Conservation (phyloP, 352 stramenopile genomes). For the Globisporangium barbulae region DNA sequence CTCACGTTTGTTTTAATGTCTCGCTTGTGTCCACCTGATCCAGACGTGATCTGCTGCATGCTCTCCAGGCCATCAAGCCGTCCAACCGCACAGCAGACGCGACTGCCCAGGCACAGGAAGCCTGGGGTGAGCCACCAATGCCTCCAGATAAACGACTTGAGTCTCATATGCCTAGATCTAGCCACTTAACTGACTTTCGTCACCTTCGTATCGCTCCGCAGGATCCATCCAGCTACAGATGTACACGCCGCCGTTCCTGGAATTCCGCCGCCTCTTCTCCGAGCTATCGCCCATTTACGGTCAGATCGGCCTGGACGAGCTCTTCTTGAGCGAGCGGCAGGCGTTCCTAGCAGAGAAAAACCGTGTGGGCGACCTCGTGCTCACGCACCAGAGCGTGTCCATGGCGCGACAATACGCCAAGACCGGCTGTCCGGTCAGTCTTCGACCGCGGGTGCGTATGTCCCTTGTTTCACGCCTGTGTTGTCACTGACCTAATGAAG, state of each 20-base stretch:
- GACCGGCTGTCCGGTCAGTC: constrained; percentile 56
- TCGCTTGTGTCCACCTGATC: background rate
- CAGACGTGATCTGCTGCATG: constrained; percentile 61
- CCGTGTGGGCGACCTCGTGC: constrained; percentile 60
- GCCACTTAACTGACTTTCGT: too few species aligned
- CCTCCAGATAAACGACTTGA: background rate
- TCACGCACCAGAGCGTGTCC: constrained; percentile 54
- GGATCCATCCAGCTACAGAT: constrained; percentile 65
- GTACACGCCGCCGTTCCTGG: constrained; percentile 32
- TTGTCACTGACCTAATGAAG: background rate
- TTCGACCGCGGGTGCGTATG: constrained; percentile 42
- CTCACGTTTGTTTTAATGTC: background rate
- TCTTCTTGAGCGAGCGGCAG: constrained; percentile 48
- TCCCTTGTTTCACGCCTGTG: background rate
- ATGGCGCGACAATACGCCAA: constrained; percentile 80
- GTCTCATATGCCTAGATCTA: too few species aligned
- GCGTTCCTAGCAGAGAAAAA: constrained; percentile 61
- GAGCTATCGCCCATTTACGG: constrained; percentile 48
- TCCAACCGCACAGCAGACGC: constrained; percentile 31
- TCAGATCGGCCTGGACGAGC: constrained; percentile 69
- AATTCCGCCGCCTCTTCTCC: constrained; percentile 42
- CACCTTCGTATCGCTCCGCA: constrained; percentile 5
- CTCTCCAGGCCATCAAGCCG: constrained; percentile 59
- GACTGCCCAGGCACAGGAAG: constrained; percentile 11
- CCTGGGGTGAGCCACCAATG: constrained; percentile 26